A percentile compares a stretch with the other conserved stretches of the same genome.
Evolutionary conservation across 2,329 filamentous ascomycete species (phyloP).

Genomic region (Botrytis porri): DNA sequence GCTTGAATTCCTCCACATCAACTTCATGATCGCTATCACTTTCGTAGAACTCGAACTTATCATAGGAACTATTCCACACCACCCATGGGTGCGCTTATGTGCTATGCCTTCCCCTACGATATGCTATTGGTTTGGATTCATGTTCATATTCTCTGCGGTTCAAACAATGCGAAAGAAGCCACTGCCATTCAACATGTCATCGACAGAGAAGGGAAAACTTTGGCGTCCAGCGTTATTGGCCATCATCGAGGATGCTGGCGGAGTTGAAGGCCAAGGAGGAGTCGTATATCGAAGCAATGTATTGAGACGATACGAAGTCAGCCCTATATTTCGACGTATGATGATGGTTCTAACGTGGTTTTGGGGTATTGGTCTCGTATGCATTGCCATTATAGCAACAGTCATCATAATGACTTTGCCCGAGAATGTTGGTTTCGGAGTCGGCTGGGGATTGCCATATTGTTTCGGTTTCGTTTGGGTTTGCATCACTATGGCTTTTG

Average conservation of each 20-base stretch:
- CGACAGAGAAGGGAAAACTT: slow-evolving; percentile 29
- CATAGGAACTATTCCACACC: slow-evolving; percentile 27
- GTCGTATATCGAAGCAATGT: slow-evolving; percentile 29
- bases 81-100: slow-evolving; percentile 31
- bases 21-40: slow-evolving; percentile 30
- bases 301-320: slow-evolving; percentile 33
- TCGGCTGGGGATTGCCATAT: slow-evolving; percentile 35
- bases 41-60: slow-evolving; percentile 34
- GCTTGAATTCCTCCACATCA: slow-evolving; percentile 32
- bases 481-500: slow-evolving; percentile 26
- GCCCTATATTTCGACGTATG: slow-evolving; percentile 31
- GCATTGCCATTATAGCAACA: slow-evolving; percentile 30
- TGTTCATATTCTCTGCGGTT: slow-evolving; percentile 27
- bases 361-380: slow-evolving; percentile 36
- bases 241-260: slow-evolving; percentile 32
- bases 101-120: slow-evolving; percentile 34
- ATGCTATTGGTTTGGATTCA: slow-evolving; percentile 31
- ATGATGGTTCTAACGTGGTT: slow-evolving; percentile 31
- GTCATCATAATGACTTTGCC: slow-evolving; percentile 31
- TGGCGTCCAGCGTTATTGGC: slow-evolving; percentile 32
- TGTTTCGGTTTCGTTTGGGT: slow-evolving; percentile 24
- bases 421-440: slow-evolving; percentile 30
- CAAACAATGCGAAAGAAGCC: slow-evolving; percentile 26
- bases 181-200: slow-evolving; percentile 35
- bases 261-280: slow-evolving; percentile 32